Percentiles rank a stretch among this genome's conserved stretches.
phyloP scores from a whole-genome alignment of 352 stramenopile genomes.

The Aphanomyces invadans region DNA sequence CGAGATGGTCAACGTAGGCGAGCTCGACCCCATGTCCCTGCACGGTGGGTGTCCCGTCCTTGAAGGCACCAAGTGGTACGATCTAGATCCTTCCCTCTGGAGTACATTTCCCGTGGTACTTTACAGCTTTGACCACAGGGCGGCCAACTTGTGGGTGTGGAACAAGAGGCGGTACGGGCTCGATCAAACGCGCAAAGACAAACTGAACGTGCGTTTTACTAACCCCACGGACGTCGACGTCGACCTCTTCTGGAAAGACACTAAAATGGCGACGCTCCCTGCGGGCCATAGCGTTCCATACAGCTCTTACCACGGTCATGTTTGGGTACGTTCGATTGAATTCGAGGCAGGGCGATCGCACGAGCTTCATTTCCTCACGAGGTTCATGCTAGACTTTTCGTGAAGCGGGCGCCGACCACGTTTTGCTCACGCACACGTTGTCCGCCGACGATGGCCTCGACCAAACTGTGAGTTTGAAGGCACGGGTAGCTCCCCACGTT shows the following conservation, averaged over 20 bases:
- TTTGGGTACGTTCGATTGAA: constrained; percentile 35
- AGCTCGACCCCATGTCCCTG: constrained; percentile 76
- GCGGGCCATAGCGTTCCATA: constrained; percentile 40
- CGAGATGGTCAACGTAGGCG: constrained; percentile 27
- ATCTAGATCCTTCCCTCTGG: too few relatives aligned
- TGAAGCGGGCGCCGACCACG: constrained; percentile 23
- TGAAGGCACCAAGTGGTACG: constrained; percentile 86
- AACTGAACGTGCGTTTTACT: constrained; percentile 56
- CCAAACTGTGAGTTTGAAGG: too few relatives aligned
- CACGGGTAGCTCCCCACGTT: too few relatives aligned
- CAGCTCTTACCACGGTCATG: constrained; percentile 55
- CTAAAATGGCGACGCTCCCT: constrained; percentile 56
- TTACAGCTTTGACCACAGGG: constrained; percentile 29
- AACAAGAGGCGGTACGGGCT: constrained; percentile 82
- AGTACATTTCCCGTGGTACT: too few relatives aligned
- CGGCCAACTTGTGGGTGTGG: constrained; percentile 97
- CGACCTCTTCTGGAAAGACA: constrained; percentile 58
- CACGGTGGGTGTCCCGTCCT: constrained; percentile 95
- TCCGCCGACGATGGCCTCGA: constrained; percentile 37
- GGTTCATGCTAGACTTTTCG: not conserved
- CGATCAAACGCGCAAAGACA: constrained; percentile 28
- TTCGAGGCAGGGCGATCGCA: too few relatives aligned
- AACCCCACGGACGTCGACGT: constrained; percentile 52
- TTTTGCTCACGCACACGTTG: constrained; percentile 50
- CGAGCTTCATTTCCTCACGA: not conserved